phyloP scores from a whole-genome alignment of 345 rosid genomes.

The Salix koriyanagi region DNA sequence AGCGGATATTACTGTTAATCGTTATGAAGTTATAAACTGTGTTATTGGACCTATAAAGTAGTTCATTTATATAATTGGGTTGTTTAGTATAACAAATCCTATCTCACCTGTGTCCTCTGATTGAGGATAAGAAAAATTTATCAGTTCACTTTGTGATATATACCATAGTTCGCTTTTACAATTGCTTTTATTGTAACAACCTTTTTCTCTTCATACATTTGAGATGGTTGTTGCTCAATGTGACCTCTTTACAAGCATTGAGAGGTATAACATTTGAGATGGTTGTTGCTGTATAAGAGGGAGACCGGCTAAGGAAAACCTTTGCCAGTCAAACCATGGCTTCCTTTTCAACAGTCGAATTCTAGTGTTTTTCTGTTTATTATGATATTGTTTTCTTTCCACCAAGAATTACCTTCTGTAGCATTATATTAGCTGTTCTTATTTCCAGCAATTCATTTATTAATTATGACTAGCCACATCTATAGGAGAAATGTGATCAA shows the following conservation, averaged over 20 bases:
- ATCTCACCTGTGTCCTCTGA: not conserved
- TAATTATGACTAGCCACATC: not conserved
- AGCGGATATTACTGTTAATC: not conserved
- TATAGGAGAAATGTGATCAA: not conserved
- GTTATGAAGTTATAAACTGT: not conserved
- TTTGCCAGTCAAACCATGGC: not conserved
- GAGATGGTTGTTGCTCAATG: not conserved
- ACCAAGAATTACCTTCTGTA: not conserved
- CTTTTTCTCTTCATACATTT: not conserved
- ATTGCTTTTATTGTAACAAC: not conserved
- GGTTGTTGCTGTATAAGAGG: not conserved
- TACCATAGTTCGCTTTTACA: not conserved
- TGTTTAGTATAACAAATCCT: not conserved
- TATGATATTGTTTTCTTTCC: not conserved
- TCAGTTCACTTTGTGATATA: not conserved
- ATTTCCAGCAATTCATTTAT: not conserved
- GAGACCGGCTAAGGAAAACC: not conserved
- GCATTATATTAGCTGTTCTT: not conserved
- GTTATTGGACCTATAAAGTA: not conserved
- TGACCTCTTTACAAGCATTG: not conserved
- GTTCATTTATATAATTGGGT: not conserved
- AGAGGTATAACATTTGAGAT: not conserved
- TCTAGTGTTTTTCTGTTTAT: not conserved
- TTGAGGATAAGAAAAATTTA: not conserved
- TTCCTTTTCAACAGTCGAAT: not conserved